A percentile compares a stretch with the other conserved stretches of the same genome.
Conservation (phyloP, 257 asterid species). For the Verbascum thapsus region DNA sequence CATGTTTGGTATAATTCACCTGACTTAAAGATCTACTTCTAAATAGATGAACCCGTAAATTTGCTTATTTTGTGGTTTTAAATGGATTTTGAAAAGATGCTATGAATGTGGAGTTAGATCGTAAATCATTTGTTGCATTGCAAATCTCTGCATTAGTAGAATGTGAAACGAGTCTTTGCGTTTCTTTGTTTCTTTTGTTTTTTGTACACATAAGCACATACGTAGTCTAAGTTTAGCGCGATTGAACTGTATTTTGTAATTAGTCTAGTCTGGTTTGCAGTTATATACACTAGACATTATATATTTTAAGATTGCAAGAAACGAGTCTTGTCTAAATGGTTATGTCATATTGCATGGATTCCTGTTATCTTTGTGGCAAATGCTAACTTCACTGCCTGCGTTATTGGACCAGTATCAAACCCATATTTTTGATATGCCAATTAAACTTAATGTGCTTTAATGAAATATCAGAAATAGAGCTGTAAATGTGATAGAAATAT, state of each 20-base stretch:
- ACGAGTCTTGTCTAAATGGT: too few species aligned
- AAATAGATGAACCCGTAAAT: constrained; percentile 26
- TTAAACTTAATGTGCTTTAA: too few species aligned
- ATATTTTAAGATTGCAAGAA: not conserved
- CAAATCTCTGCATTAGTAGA: too few species aligned
- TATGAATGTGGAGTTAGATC: not conserved
- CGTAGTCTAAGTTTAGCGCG: too few species aligned
- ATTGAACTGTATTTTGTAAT: too few species aligned
- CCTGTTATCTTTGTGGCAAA: constrained; percentile 43
- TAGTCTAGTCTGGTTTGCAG: too few species aligned
- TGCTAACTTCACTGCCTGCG: constrained; percentile 64
- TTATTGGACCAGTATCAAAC: constrained; percentile 61
- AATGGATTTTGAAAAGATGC: constrained; percentile 21
- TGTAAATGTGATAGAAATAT: too few species aligned
- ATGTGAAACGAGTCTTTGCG: too few species aligned
- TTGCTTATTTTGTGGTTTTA: constrained; percentile 21
- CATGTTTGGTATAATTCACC: constrained; percentile 36
- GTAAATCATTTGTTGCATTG: too few species aligned
- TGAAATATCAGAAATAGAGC: too few species aligned
- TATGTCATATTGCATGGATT: not conserved
- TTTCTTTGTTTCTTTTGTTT: not conserved
- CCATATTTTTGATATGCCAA: constrained; percentile 80
- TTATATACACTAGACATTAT: too few species aligned
- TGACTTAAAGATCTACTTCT: constrained; percentile 31
- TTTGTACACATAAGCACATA: too few species aligned